phyloP scores from a whole-genome alignment of 306 rosid genomes.

The Ceratonia siliqua region DNA sequence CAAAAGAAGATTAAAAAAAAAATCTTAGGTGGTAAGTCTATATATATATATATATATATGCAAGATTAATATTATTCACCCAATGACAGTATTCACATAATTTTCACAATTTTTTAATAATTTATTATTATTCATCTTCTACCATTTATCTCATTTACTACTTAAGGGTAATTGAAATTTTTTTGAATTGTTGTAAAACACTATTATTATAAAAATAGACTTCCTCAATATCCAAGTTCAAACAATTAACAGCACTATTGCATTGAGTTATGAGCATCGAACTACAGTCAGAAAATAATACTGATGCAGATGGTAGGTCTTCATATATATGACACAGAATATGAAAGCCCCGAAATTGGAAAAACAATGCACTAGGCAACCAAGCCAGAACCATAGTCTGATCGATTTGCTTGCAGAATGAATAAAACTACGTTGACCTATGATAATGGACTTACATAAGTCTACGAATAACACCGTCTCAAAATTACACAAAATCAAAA shows the following conservation, averaged over 20 bases:
- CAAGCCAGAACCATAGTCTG: slow-evolving; percentile 12
- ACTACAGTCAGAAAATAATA: not conserved
- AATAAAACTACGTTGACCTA: not conserved
- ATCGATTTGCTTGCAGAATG: not conserved
- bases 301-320: not conserved
- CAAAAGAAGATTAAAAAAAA: too few relatives aligned
- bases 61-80: too few relatives aligned
- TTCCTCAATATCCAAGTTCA: too few relatives aligned
- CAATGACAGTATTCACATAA: too few relatives aligned
- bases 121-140: too few relatives aligned
- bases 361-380: not conserved
- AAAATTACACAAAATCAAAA: slow-evolving; percentile 39
- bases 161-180: too few relatives aligned
- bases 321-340: not conserved
- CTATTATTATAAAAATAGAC: too few relatives aligned
- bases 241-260: not conserved
- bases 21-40: too few relatives aligned
- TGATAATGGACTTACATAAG: slow-evolving; percentile 19
- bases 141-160: too few relatives aligned
- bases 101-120: too few relatives aligned
- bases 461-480: slow-evolving; percentile 26
- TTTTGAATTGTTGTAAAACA: too few relatives aligned
- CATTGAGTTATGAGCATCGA: not conserved
- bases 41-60: too few relatives aligned
- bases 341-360: not conserved